Base-by-base conservation (phyloP, 2,329 filamentous ascomycete genomes). In the Hypocrella siamensis region DNA sequence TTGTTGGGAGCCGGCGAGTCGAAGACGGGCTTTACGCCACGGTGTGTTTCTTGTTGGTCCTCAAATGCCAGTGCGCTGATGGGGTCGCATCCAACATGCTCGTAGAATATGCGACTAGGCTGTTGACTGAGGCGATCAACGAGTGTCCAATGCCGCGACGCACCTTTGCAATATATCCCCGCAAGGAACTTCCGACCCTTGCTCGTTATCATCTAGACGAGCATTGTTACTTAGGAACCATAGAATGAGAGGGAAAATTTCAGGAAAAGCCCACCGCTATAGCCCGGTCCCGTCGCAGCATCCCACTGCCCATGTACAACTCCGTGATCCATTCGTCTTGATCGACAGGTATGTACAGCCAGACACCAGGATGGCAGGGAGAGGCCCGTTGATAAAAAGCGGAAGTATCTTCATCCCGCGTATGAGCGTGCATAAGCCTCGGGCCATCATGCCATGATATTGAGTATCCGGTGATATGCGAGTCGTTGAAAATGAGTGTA, bases 181-280 rank as follows among this genome's bases (percentile, higher is more conserved):
- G 30, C 30, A 8, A 31, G 16, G 15, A 31, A 31, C 17, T 7
- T 15, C 11, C 30, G 30, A 15, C 14, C 30, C 30, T 31, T 31
- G 15, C 16, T 31, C 8, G 30, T 25, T 25, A 17, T 24, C 6
- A 31, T 31, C 30, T 31, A 18, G 12, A 25, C 21, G 12, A 22
- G 12, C 21, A 22, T 22, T 22, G 21, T 22, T 12, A 22, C 12
- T 22, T 22, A 7, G 7, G 7, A 7, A 7, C 12, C 21, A 7
- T 12, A 22, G 12, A 22, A 22, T 7, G 12, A 22, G 12, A 22
- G 12, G 12, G 12, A 22, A 7, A 12, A 12, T 12, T 12, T 12
- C 21, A 7, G 7, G 5, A n/a, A 25, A 10, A 26, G 26, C 30
- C 26, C 16, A 16, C 21, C 21, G 16, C 30, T 27, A 26, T 22